These are phyloP conservation scores for Arxiozyma slooffiae DNA, from an alignment of 1,139 yeast genomes.

Conservation along the genomic window DNA sequence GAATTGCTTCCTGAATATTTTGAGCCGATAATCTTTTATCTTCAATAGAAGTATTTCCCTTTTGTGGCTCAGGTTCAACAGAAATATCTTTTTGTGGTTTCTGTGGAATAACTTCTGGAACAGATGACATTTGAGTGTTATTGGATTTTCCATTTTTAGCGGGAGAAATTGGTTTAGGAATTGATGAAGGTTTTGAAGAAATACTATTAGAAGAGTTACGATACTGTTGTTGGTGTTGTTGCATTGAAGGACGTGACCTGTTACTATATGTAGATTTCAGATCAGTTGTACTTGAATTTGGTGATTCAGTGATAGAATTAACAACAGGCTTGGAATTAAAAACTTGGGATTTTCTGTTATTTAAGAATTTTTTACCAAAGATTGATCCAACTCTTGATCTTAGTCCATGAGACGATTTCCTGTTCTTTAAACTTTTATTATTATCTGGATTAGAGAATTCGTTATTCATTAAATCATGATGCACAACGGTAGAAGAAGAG, in stretches of 20 bases:
- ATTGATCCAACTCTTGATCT: constrained; percentile 80
- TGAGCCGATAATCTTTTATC: not conserved
- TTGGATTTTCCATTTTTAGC: not conserved
- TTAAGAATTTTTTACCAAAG: constrained; percentile 49
- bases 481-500: constrained; percentile 20
- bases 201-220: not conserved
- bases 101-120: not conserved
- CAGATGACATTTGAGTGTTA: not conserved
- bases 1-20: not conserved
- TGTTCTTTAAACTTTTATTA: constrained; percentile 16
- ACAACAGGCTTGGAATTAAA: constrained; percentile 5
- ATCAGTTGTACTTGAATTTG: constrained; percentile 3
- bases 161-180: not conserved
- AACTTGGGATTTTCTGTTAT: constrained; percentile 18
- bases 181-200: not conserved
- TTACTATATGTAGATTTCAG: not conserved
- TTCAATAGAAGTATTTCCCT: not conserved
- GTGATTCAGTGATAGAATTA: constrained; percentile 13
- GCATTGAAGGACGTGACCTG: not conserved
- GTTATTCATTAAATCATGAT: constrained; percentile 25
- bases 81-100: not conserved
- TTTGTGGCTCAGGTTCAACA: not conserved
- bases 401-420: constrained; percentile 35
- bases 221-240: not conserved
- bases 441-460: constrained; percentile 23